Evolutionary conservation across 148 eudicot genomes (phyloP).

Genomic region (Vaccinium corymbosum): DNA sequence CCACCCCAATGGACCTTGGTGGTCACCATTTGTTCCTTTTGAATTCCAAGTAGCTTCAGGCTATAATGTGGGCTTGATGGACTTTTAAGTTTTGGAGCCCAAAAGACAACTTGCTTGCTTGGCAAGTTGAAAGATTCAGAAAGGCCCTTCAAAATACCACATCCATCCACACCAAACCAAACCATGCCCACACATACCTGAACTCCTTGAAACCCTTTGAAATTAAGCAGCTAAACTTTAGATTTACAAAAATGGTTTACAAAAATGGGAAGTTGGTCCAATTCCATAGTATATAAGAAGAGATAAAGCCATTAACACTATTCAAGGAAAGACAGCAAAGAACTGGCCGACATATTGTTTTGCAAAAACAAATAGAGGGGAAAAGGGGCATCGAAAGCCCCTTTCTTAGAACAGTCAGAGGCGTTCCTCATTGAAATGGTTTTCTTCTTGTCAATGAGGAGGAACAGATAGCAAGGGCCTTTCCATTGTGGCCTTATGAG

Average conservation of each 20-base stretch:
- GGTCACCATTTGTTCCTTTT: not conserved
- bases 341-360: not conserved
- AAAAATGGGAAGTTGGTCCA: not conserved
- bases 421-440: not conserved
- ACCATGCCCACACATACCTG: not conserved
- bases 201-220: not conserved
- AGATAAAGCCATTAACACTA: not conserved
- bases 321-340: not conserved
- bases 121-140: not conserved
- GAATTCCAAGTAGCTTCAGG: not conserved
- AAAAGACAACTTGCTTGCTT: not conserved
- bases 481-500: constrained; percentile 12
- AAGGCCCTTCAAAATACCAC: not conserved
- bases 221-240: constrained; percentile 4
- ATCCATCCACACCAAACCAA: not conserved
- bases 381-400: not conserved
- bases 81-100: not conserved
- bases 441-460: not conserved
- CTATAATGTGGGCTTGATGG: not conserved
- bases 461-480: not conserved
- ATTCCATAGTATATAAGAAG: not conserved
- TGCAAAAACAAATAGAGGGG: not conserved
- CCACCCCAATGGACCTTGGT: too few relatives aligned
- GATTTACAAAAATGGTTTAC: not conserved
- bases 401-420: not conserved